Evolutionary conservation across 768 basidiomycete species (phyloP).

Genomic region (Rhizopogon vulgaris): DNA sequence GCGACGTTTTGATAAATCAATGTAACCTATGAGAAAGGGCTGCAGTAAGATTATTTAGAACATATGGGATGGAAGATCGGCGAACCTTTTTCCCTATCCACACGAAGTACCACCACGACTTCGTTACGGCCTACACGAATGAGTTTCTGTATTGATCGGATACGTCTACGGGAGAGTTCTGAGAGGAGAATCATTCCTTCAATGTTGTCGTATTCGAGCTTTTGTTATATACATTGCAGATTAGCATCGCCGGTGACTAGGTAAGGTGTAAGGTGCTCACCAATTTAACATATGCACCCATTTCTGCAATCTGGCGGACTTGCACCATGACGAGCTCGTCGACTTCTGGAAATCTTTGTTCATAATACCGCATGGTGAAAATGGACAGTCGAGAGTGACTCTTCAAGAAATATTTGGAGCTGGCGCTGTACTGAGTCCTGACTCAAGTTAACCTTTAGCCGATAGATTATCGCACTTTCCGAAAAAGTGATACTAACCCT

Average conservation of each 20-base stretch:
- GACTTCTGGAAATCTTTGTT: conserved; percentile 90
- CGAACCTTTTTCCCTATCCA: conserved; percentile 97
- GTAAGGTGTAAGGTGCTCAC: conserved; percentile 39
- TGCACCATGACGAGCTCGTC: conserved; percentile 99
- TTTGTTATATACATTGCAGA: conserved; percentile 3
- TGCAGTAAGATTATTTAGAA: not conserved
- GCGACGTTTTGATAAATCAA: conserved; percentile 96
- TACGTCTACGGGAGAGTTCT: conserved; percentile 92
- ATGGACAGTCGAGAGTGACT: not conserved
- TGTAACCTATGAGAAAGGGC: conserved; percentile 65
- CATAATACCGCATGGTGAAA: conserved; percentile 78
- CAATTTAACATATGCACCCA: conserved; percentile 99
- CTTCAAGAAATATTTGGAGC: not conserved
- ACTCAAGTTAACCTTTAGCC: no score
- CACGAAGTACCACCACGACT: conserved; percentile 94
- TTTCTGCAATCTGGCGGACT: conserved; percentile 97
- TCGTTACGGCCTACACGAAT: conserved; percentile 97
- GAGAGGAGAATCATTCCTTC: conserved; percentile 99
- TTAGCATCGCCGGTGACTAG: not conserved
- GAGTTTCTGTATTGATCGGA: conserved; percentile 94
- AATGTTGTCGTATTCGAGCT: conserved; percentile 99
- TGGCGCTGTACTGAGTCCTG: not conserved
- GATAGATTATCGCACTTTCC: no score
- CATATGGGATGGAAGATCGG: not conserved
- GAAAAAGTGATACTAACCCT: not conserved